Evolutionary conservation across 1,284 basidiomycete genomes (phyloP), one percentile per base, ranked within the genome.

Genomic region (Gomphus bonarii): DNA sequence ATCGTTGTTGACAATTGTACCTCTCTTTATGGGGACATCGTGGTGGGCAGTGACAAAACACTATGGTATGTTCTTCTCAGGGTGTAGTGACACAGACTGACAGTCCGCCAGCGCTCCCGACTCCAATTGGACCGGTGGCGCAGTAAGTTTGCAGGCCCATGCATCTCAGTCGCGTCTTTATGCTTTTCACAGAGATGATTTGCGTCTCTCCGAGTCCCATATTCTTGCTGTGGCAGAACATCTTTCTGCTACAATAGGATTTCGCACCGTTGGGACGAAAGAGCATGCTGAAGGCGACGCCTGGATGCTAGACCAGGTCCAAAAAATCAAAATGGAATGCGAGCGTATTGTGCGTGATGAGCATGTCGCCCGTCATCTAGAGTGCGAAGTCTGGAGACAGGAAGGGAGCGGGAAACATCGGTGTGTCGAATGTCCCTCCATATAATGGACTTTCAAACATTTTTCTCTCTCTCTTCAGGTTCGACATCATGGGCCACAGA

Each of bases 341-440:
- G 78, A 87, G 36, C 70, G 70, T 30, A 71, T 77, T 18, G 76
- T 80, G 4, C 66, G 64, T 20, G 69, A 67, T 46, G 66, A 65
- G 25, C 71, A 77, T 40, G 72, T 74, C 9, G 74, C 72, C 36
- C 73, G 82, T 57, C 81, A 85, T 59, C 69, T 94, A 36, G 77
- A 93, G 65, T 92, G 93, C 65, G 91, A 95, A 66, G 81, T 94
- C 0, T 94, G 88, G 85, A 76, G 85, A 58, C 93, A 95, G 69
- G 76, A 84, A 62, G 92, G 91, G 1, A 88, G 81, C 62, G 91
- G 92, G 0, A 85, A 80, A 62, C 92, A 95, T 72, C 72, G 86
- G 86, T 92, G 65, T 61, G 85, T 72, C 10, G 14, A 16, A 33
- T 51, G 4, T 20, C 6, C 11, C 33, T 51, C n/a, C 11, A 14